A percentile compares a stretch with the other conserved stretches of the same genome.
These are phyloP conservation scores for Penicillium nordicum DNA, from an alignment of 2,329 filamentous ascomycete species.

Conservation along the genomic window DNA sequence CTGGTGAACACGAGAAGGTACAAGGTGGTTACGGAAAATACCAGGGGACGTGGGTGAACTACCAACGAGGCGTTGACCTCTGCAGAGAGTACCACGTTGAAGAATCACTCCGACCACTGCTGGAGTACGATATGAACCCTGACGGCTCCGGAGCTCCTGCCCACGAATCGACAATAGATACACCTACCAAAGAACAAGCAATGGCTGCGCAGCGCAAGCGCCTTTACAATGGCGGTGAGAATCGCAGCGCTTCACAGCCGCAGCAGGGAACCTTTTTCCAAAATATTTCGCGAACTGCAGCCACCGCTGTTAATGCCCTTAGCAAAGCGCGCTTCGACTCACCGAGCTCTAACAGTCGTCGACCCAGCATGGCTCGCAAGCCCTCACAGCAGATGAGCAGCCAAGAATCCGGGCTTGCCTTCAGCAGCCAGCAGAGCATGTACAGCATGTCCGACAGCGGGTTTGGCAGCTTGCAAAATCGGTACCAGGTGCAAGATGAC, in stretches of 20 bases:
- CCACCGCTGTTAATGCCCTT: conserved; percentile 89
- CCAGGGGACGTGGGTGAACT: conserved; percentile 97
- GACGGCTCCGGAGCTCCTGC: conserved; percentile 63
- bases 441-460: conserved; percentile 72
- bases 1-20: conserved; percentile 95
- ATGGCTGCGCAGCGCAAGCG: conserved; percentile 94
- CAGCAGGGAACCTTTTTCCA: conserved; percentile 90
- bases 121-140: conserved; percentile 50
- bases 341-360: conserved; percentile 63
- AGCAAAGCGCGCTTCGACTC: conserved; percentile 95
- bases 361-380: conserved; percentile 67
- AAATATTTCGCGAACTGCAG: conserved; percentile 90
- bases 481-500: conserved; percentile 35
- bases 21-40: conserved; percentile 99
- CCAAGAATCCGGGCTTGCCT: conserved; percentile 63
- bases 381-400: conserved; percentile 61
- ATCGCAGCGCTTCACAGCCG: conserved; percentile 58
- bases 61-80: conserved; percentile 85
- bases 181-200: conserved; percentile 96
- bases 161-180: conserved; percentile 71
- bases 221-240: conserved; percentile 77
- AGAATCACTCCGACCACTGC: conserved; percentile 46
- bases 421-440: conserved; percentile 76
- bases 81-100: conserved; percentile 68
- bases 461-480: conserved; percentile 63